Percentiles rank a stretch among this genome's conserved stretches.
phyloP scores from a whole-genome alignment of 805 yeast genomes.

The Clavispora carvajalis region DNA sequence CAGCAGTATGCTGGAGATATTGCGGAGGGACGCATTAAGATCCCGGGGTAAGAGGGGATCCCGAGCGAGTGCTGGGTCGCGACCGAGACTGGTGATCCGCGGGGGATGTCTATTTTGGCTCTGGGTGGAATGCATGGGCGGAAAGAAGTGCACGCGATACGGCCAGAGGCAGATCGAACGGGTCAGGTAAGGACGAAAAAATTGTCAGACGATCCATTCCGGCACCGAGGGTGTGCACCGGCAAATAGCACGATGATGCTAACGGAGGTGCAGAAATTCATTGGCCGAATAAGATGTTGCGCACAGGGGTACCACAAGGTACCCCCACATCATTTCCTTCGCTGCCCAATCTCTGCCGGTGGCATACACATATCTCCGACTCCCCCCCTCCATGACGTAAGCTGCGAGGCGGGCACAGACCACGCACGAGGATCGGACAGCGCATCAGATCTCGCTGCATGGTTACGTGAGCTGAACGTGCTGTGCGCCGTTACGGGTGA shows the following conservation, averaged over 20 bases:
- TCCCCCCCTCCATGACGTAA: too few relatives aligned
- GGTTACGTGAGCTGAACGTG: too few relatives aligned
- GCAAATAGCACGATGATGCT: background rate
- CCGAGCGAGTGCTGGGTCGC: background rate
- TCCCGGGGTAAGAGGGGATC: background rate
- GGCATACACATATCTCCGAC: too few relatives aligned
- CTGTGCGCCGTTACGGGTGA: too few relatives aligned
- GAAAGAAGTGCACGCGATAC: background rate
- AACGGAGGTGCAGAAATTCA: background rate
- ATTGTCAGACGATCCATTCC: background rate
- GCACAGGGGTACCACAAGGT: too few relatives aligned
- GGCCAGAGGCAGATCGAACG: background rate
- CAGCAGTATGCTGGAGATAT: background rate
- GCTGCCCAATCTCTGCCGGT: too few relatives aligned
- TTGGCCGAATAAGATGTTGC: background rate
- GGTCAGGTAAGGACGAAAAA: background rate
- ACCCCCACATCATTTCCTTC: too few relatives aligned
- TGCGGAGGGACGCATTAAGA: background rate
- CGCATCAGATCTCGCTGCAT: too few relatives aligned
- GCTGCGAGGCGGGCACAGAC: too few relatives aligned
- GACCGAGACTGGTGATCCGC: background rate
- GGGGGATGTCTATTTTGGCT: background rate
- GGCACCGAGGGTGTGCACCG: background rate
- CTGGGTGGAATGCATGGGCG: background rate
- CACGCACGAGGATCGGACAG: too few relatives aligned